These are phyloP conservation scores for Corymbia citriodora DNA, from an alignment of 441 rosid genomes.

Conservation along the genomic window DNA sequence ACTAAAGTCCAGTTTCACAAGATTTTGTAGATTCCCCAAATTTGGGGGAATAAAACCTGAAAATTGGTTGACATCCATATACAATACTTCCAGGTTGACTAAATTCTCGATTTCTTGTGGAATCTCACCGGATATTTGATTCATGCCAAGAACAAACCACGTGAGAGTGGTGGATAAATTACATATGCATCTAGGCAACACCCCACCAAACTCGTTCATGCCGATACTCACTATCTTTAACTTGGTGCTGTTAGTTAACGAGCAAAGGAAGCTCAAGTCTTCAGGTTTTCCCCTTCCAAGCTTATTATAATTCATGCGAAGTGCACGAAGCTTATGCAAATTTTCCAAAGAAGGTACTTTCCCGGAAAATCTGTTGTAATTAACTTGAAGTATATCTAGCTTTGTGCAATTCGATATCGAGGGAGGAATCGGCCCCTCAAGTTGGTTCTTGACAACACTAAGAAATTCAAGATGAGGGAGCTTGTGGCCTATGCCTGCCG, in stretches of 20 bases:
- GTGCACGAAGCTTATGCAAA: fast-evolving
- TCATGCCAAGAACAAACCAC: fast-evolving
- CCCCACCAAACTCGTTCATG: background rate
- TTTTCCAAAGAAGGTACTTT: background rate
- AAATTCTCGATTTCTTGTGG: background rate
- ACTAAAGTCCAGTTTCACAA: fast-evolving
- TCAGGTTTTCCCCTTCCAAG: background rate
- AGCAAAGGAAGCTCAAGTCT: background rate
- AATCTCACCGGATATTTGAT: background rate
- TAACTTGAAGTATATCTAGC: fast-evolving
- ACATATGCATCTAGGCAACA: background rate
- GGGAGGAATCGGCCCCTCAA: background rate
- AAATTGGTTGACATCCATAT: fast-evolving
- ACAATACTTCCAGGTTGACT: fast-evolving
- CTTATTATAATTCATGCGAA: fast-evolving
- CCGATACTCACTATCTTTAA: fast-evolving
- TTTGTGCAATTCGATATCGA: background rate
- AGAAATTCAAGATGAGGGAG: background rate
- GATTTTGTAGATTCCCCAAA: background rate
- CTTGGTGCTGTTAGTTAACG: background rate
- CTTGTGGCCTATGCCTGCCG: fast-evolving
- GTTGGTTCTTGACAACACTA: fast-evolving
- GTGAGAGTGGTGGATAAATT: background rate
- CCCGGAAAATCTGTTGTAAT: fast-evolving
- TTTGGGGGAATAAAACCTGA: background rate